Conservation (phyloP, 2,329 filamentous ascomycete species). For the Exophiala phaeomuriformis region DNA sequence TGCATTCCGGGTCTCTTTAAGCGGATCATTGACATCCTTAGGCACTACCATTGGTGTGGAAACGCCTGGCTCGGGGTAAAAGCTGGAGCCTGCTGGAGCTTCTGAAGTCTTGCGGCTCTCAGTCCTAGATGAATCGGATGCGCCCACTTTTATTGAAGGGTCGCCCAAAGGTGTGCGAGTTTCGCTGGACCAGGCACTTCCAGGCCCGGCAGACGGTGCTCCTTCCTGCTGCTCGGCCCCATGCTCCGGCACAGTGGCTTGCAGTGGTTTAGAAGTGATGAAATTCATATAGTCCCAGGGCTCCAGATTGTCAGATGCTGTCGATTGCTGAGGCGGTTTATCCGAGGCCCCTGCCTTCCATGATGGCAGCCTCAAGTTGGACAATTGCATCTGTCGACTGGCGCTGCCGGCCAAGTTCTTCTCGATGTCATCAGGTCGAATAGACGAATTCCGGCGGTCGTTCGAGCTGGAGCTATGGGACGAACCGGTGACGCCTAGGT, state of each 20-base stretch:
- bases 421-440: constrained; percentile 2
- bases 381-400: background rate
- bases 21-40: constrained; percentile 13
- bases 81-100: background rate
- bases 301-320: constrained; percentile 1
- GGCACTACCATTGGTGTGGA: background rate
- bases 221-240: background rate
- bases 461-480: constrained; percentile 2
- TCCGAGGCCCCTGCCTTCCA: background rate
- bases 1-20: constrained; percentile 44
- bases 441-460: constrained; percentile 7
- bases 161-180: constrained; percentile 2
- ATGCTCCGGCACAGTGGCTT: background rate
- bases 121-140: background rate
- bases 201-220: constrained; percentile 1
- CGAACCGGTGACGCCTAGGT: constrained; percentile 15
- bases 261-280: constrained; percentile 18
- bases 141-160: background rate
- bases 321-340: background rate
- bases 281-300: constrained; percentile 25
- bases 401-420: background rate
- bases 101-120: background rate
- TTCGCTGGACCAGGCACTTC: constrained; percentile 19
- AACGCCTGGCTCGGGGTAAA: background rate
- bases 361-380: background rate